phyloP scores from a whole-genome alignment of 768 basidiomycete genomes.

The Tephrocybe sp. region DNA sequence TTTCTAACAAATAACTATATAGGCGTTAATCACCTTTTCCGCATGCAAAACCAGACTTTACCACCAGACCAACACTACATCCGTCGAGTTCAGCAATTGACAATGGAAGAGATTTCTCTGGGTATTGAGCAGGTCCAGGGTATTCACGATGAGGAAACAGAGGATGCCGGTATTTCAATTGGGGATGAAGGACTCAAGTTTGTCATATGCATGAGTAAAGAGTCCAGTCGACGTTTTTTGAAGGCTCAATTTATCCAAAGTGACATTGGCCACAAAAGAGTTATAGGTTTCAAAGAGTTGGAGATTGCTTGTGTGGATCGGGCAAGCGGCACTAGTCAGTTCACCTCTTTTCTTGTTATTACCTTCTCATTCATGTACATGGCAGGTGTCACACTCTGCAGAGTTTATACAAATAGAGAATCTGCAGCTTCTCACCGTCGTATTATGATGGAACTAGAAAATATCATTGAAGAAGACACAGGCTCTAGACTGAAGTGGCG shows the following conservation, averaged over 20 bases:
- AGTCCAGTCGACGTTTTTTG: constrained; percentile 17
- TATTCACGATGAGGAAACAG: too few species aligned
- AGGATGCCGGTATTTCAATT: too few species aligned
- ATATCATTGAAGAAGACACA: constrained; percentile 20
- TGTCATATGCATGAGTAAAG: constrained; percentile 23
- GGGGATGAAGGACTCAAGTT: constrained; percentile 14
- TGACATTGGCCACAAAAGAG: constrained; percentile 26
- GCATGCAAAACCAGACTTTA: too few species aligned
- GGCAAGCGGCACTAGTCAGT: constrained; percentile 17
- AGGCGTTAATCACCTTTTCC: too few species aligned
- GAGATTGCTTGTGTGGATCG: constrained; percentile 20
- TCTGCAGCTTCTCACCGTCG: constrained; percentile 19
- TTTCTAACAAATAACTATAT: too few species aligned
- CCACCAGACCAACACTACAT: too few species aligned
- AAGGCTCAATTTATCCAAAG: constrained; percentile 22
- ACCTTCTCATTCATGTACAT: too few species aligned
- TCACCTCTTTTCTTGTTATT: too few species aligned
- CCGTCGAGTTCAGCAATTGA: too few species aligned
- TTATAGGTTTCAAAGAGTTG: constrained; percentile 26
- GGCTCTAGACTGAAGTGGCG: constrained; percentile 18
- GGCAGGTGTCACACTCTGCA: constrained; percentile 21
- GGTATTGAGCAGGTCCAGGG: too few species aligned
- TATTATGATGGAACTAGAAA: constrained; percentile 18
- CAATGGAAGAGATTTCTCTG: too few species aligned
- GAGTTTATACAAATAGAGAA: constrained; percentile 18